These are phyloP conservation scores for Parastagonospora avenae DNA, from an alignment of 2,329 filamentous ascomycete genomes.

Conservation along the genomic window DNA sequence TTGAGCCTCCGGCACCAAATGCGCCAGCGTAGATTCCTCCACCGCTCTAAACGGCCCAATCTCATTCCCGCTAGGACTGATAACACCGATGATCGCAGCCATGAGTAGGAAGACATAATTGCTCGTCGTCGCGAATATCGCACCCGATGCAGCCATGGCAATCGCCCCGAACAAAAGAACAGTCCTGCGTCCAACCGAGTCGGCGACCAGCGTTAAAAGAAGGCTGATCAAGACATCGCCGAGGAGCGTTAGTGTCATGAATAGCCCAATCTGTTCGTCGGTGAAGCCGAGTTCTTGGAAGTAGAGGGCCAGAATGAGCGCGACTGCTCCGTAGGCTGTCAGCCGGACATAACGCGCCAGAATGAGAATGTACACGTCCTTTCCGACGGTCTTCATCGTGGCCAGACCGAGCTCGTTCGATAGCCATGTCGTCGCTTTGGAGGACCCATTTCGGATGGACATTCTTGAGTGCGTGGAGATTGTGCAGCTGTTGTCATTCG, in stretches of 20 bases:
- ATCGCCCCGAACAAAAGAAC: slow-evolving; percentile 41
- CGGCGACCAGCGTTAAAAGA: slow-evolving; percentile 45
- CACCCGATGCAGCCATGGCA: slow-evolving; percentile 43
- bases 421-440: slow-evolving; percentile 24
- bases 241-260: slow-evolving; percentile 49
- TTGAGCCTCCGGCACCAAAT: slow-evolving; percentile 35
- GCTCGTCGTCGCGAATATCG: slow-evolving; percentile 40
- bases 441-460: slow-evolving; percentile 10
- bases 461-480: slow-evolving; percentile 10
- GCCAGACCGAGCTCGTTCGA: slow-evolving; percentile 35
- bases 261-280: slow-evolving; percentile 45
- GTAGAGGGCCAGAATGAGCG: slow-evolving; percentile 45
- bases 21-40: slow-evolving; percentile 47
- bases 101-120: slow-evolving; percentile 39
- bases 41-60: slow-evolving; percentile 50
- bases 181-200: slow-evolving; percentile 39
- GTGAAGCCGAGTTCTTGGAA: slow-evolving; percentile 43
- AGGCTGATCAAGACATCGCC: slow-evolving; percentile 46
- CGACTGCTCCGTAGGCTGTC: slow-evolving; percentile 44
- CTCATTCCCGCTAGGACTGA: slow-evolving; percentile 48
- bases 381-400: slow-evolving; percentile 32
- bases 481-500: slow-evolving; percentile 4
- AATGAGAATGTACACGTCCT: slow-evolving; percentile 44
- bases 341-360: slow-evolving; percentile 44
- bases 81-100: slow-evolving; percentile 46